phyloP scores from a whole-genome alignment of 768 basidiomycete species.

The Rhodotorula babjevae region DNA sequence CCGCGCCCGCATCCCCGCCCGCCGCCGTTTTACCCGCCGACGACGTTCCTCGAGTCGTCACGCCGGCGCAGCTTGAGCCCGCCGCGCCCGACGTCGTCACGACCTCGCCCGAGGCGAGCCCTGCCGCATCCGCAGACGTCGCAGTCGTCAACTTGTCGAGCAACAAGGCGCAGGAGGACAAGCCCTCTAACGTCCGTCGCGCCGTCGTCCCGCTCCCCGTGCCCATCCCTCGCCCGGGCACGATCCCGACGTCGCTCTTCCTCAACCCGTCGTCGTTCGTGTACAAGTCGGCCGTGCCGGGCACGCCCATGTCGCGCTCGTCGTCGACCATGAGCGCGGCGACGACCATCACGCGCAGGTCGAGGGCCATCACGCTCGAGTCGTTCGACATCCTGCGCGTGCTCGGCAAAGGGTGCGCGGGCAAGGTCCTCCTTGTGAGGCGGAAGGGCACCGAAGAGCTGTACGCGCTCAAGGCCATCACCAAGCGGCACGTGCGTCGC shows the following conservation, averaged over 20 bases:
- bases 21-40: neutral
- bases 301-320: conserved; percentile 15
- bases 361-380: conserved; percentile 58
- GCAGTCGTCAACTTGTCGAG: too few relatives aligned
- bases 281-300: neutral
- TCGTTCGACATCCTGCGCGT: conserved; percentile 98
- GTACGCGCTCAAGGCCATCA: conserved; percentile 93
- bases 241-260: neutral
- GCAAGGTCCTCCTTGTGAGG: conserved; percentile 82
- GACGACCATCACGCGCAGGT: conserved; percentile 53
- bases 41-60: neutral
- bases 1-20: too few relatives aligned
- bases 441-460: conserved; percentile 67
- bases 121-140: too few relatives aligned
- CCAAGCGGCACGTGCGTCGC: conserved; percentile 66
- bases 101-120: too few relatives aligned
- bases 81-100: too few relatives aligned
- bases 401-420: conserved; percentile 93
- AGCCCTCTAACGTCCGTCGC: too few relatives aligned
- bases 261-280: neutral
- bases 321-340: neutral
- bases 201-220: too few relatives aligned
- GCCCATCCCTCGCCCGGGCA: too few relatives aligned
- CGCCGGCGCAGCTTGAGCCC: too few relatives aligned
- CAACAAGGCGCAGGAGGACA: too few relatives aligned